A percentile compares a stretch with the other conserved stretches of the same genome.
Evolutionary conservation across 768 basidiomycete genomes (phyloP).

Genomic region (Hebeloma cylindrosporum): DNA sequence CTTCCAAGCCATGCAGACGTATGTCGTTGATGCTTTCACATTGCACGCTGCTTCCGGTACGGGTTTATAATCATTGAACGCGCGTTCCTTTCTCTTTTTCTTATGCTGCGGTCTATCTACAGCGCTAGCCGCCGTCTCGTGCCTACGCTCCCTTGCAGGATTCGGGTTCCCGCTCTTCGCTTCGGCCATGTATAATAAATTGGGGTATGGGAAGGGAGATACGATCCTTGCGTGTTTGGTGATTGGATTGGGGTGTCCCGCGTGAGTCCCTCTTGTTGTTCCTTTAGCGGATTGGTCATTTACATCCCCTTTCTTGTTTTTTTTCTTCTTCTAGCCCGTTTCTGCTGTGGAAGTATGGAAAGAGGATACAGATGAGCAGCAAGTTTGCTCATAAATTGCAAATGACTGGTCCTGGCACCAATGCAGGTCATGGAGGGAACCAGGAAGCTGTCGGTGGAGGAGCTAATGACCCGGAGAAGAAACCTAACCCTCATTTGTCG

Average conservation of each 20-base stretch:
- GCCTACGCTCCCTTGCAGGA: constrained; percentile 62
- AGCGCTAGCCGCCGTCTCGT: constrained; percentile 67
- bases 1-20: constrained; percentile 65
- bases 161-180: constrained; percentile 82
- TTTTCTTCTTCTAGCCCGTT: constrained; percentile 27
- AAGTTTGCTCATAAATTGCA: constrained; percentile 35
- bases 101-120: constrained; percentile 5
- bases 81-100: background rate
- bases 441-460: too few relatives aligned
- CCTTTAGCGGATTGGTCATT: background rate
- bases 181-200: constrained; percentile 58
- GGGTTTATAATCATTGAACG: constrained; percentile 10
- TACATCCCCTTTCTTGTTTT: background rate
- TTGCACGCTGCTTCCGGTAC: constrained; percentile 67
- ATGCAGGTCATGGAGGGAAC: too few relatives aligned
- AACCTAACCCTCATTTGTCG: too few relatives aligned
- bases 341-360: constrained; percentile 36
- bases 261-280: constrained; percentile 32
- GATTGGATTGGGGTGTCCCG: constrained; percentile 62
- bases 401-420: too few relatives aligned
- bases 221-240: constrained; percentile 61
- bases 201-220: constrained; percentile 71
- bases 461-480: too few relatives aligned
- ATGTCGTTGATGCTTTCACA: constrained; percentile 67
- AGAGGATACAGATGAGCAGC: constrained; percentile 49